Base-by-base conservation (phyloP, 345 rosid species). In the Stellera chamaejasme region DNA sequence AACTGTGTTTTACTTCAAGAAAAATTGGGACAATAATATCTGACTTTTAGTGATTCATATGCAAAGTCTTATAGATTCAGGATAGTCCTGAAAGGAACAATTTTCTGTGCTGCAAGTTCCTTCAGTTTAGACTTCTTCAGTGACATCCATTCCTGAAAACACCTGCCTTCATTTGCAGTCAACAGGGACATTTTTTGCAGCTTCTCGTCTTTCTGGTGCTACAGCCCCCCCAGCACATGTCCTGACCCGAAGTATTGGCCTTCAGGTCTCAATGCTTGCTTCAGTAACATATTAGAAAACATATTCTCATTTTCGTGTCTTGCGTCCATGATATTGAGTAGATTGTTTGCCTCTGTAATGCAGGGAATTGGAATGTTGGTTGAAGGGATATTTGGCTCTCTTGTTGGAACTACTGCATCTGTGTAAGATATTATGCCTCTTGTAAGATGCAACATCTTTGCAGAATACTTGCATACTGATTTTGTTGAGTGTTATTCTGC, bases 141-240 rank as follows among this genome's bases (percentile, higher is more conserved):
- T 32, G 39, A 32, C 39, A 32, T 32, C 39, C 39, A 32, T 32
- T 32, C 10, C 7, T 32, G 39, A 32, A 32, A 8, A 32, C 9
- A 32, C 7, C 8, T 32, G 2, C 8, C 39, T 32, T 32, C 12
- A 25, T 19, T 54, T 80, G 75, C 73, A 90, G 97, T 84, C 96
- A 48, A 87, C 96, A 2, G 96, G 85, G 49, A 66, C 89, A 1
- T 79, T 79, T 67, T 81, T 76, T 27, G 97, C 90, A 12, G 97
- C 97, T 45, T 71, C 96, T 39, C 82, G 96, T 60, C 80, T 90
- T 54, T 73, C 97, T 9, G 97, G 97, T 61, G 97, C 97, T 10
- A 90, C 97, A 25, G 79, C 83, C 16, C 96, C 97, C 61, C 97
- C 97, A 26, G 86, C 89, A 58, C 81, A 87, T 71, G 84, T 90